Conservation (phyloP, 441 rosid genomes). For the Gossypium trilobum region DNA sequence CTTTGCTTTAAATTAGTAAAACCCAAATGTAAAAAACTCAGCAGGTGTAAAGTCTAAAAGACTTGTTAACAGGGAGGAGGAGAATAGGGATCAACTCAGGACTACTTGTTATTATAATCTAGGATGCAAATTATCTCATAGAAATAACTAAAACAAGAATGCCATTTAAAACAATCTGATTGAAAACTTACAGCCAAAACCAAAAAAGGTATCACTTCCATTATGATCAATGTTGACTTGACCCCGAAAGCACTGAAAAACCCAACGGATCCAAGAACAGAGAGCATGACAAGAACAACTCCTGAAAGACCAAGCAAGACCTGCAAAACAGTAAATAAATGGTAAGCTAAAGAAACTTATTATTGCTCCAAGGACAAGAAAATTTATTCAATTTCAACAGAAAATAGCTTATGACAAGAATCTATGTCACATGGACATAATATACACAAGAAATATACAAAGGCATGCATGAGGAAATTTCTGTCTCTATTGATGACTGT, state of each 20-base stretch:
- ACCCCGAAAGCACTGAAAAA: constrained; percentile 60
- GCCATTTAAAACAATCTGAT: constrained; percentile 4
- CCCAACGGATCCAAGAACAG: constrained; percentile 72
- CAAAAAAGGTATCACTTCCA: constrained; percentile 79
- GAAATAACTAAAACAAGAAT: not conserved
- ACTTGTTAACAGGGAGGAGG: not conserved
- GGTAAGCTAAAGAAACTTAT: constrained; percentile 5
- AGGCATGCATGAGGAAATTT: not conserved
- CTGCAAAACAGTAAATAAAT: constrained; percentile 22
- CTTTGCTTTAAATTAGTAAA: not conserved
- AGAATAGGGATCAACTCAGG: not conserved
- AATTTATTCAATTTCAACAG: not conserved
- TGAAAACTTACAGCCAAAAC: constrained; percentile 62
- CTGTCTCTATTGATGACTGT: not conserved
- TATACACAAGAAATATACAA: not conserved
- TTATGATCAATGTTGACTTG: constrained; percentile 64
- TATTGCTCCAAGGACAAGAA: not conserved
- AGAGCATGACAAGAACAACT: constrained; percentile 63
- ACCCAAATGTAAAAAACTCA: not conserved
- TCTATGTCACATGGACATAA: not conserved
- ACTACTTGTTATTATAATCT: not conserved
- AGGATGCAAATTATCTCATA: not conserved
- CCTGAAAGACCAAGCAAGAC: constrained; percentile 69
- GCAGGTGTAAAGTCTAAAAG: not conserved
- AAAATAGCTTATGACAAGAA: not conserved